These are phyloP conservation scores for Phytophthora hybrid DNA, from an alignment of 352 stramenopile genomes.

Conservation along the genomic window DNA sequence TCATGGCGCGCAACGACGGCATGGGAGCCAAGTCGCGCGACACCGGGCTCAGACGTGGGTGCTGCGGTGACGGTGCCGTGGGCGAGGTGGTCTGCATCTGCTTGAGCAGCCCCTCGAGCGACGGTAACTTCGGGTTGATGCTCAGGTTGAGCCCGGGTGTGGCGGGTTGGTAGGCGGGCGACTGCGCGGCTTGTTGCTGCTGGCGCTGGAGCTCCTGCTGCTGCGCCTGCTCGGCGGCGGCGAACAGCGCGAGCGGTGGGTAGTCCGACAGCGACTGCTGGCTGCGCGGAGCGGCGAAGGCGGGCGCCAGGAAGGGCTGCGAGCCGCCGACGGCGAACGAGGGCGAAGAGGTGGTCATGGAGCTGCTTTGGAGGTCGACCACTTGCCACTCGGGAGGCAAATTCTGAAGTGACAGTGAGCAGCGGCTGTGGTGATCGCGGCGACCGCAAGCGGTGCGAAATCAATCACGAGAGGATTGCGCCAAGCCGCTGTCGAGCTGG, in stretches of 20 bases:
- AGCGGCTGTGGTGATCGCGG: conserved; percentile 9
- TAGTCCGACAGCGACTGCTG: conserved; percentile 45
- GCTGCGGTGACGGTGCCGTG: conserved; percentile 20
- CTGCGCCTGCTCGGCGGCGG: conserved; percentile 36
- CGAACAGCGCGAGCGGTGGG: conserved; percentile 33
- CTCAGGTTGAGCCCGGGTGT: conserved; percentile 27
- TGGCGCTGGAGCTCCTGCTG: conserved; percentile 37
- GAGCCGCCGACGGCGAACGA: conserved; percentile 21
- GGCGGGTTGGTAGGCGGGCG: conserved; percentile 9
- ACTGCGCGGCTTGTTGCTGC: conserved; percentile 21
- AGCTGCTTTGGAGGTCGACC: not conserved
- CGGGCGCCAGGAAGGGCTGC: conserved; percentile 40
- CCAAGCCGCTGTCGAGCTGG: conserved; percentile 18
- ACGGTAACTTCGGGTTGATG: conserved; percentile 63
- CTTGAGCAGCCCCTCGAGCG: conserved; percentile 71
- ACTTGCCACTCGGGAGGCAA: conserved; percentile 31
- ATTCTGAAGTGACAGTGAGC: conserved; percentile 43
- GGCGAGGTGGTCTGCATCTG: conserved; percentile 61
- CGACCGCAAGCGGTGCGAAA: conserved; percentile 39
- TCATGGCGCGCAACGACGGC: conserved; percentile 62
- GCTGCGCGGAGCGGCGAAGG: conserved; percentile 38
- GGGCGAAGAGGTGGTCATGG: conserved; percentile 36
- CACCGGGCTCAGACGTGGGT: conserved; percentile 40
- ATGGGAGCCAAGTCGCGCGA: conserved; percentile 40
- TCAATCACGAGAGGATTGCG: conserved; percentile 34